Evolutionary conservation across 2,329 filamentous ascomycete species (phyloP), one percentile per base, ranked within the genome.

Genomic region (Plectosphaerella cucumerina): DNA sequence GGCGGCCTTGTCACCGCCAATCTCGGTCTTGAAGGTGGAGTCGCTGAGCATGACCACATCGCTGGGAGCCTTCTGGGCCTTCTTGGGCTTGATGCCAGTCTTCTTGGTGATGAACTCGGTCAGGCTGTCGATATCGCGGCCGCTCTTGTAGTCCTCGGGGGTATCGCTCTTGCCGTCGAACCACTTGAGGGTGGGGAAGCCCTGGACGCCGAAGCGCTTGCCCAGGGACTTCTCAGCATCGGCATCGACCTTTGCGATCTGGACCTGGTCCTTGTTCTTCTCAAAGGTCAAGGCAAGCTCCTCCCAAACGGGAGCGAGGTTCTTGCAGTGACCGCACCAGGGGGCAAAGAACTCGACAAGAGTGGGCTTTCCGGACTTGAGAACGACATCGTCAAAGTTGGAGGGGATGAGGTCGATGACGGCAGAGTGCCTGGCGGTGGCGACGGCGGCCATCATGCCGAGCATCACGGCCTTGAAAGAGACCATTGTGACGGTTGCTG

Each of bases 311-410:
- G 94, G 95, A 15, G 94, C 94, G 33, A 99, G 87, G 65, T 77
- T 96, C 82, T 97, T 97, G 90, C 94, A 99, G 80, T 99, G 94
- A 31, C 94, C 95, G 66, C 94, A 99, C 94, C 94, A 99, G 21
- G 93, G 92, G 33, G 94, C 94, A 67, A 96, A 97, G 82, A 99
- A 99, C 71, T 97, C 92, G 62, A 97, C 91, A 22, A 99, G 85
- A 0, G 94, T 92, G 42, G 94, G 93, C 77, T 96, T 97, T 71
- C 91, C 91, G 44, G 89, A 93, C 69, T 95, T 84, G 54, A 96
- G 80, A 57, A 96, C 90, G 50, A 96, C 79, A 45, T 86, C 75
- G 76, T 97, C 93, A 70, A 99, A 99, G 78, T 97, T 99, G 62
- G 77, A 76, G 50, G 93, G 91, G 53, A 88, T 85, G 55, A 99